A percentile compares a stretch with the other conserved stretches of the same genome.
Conservation (phyloP, 2,329 filamentous ascomycete genomes). For the Ceratocystis harringtonii region DNA sequence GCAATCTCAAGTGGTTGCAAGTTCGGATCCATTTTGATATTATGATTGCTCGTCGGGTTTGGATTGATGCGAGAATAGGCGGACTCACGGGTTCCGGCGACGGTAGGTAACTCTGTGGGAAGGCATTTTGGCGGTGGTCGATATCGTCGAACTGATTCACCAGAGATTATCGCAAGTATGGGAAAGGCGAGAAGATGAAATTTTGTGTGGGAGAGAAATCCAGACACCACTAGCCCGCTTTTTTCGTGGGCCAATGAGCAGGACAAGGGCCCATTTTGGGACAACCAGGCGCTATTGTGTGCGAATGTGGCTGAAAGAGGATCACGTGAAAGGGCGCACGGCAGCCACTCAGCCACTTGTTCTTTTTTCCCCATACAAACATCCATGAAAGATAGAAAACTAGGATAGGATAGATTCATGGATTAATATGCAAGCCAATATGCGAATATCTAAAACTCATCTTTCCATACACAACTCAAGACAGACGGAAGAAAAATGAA, state of each 20-base stretch:
- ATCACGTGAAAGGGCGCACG: constrained; percentile 16
- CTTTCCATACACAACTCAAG: background rate
- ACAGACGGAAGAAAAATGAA: background rate
- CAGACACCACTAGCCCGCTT: constrained; percentile 16
- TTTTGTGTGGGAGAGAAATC: constrained; percentile 28
- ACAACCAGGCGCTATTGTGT: constrained; percentile 14
- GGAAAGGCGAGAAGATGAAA: constrained; percentile 25
- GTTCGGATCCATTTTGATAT: constrained; percentile 12
- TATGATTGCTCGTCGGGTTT: background rate
- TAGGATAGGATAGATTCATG: background rate
- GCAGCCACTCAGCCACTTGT: constrained; percentile 15
- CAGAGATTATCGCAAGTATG: constrained; percentile 19
- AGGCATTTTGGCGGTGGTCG: constrained; percentile 40
- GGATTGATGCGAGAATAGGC: constrained; percentile 3
- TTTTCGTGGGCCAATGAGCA: constrained; percentile 18
- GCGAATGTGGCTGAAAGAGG: constrained; percentile 10
- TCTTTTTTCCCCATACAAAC: background rate
- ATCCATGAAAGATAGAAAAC: background rate
- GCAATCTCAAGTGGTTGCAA: constrained; percentile 13
- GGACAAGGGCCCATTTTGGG: constrained; percentile 16
- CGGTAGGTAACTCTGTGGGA: constrained; percentile 51
- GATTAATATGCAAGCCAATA: background rate
- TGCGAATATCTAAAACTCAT: background rate
- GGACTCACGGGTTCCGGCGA: constrained; percentile 64
- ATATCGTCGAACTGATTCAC: constrained; percentile 23